These are phyloP conservation scores for Plasmodium inui DNA, from an alignment of 169 alveolate genomes.

Conservation along the genomic window DNA sequence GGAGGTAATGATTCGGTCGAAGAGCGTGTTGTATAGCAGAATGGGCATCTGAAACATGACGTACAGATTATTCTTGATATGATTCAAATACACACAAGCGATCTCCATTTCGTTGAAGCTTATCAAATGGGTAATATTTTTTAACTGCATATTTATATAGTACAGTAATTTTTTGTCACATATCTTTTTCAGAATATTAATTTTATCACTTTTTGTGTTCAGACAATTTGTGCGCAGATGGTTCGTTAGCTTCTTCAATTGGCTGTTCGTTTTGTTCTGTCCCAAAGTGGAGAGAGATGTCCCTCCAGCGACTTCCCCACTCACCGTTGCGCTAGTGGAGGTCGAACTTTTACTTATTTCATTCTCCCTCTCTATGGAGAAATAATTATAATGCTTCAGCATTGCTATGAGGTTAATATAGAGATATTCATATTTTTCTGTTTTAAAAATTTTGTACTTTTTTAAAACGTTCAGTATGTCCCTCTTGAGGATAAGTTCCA, in stretches of 20 bases:
- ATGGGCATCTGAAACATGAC: slow-evolving; percentile 73
- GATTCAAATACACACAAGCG: slow-evolving; percentile 47
- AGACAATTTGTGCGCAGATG: slow-evolving; percentile 3
- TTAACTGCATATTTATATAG: slow-evolving; percentile 59
- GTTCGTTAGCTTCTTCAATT: not conserved
- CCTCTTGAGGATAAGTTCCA: slow-evolving; percentile 36
- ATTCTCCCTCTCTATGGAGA: not conserved
- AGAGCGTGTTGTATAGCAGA: slow-evolving; percentile 22
- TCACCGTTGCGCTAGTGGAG: not conserved
- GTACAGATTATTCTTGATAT: slow-evolving; percentile 55
- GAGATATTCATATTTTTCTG: slow-evolving; percentile 60
- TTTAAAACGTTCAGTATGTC: slow-evolving; percentile 55
- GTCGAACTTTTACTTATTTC: not conserved
- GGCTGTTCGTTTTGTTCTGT: not conserved
- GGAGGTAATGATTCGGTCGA: slow-evolving; percentile 7
- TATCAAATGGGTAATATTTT: slow-evolving; percentile 39
- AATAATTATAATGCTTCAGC: slow-evolving; percentile 73
- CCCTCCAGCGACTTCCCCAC: not conserved
- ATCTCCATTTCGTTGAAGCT: slow-evolving; percentile 64
- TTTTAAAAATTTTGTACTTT: slow-evolving; percentile 64
- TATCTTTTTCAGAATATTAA: slow-evolving; percentile 43
- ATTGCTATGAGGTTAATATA: slow-evolving; percentile 53
- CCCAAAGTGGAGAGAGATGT: not conserved
- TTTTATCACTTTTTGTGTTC: slow-evolving; percentile 61
- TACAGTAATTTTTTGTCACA: slow-evolving; percentile 59